A percentile compares a stretch with the other conserved stretches of the same genome.
Evolutionary conservation across 140 eudicot species (phyloP).

Genomic region (Stevia rebaudiana): DNA sequence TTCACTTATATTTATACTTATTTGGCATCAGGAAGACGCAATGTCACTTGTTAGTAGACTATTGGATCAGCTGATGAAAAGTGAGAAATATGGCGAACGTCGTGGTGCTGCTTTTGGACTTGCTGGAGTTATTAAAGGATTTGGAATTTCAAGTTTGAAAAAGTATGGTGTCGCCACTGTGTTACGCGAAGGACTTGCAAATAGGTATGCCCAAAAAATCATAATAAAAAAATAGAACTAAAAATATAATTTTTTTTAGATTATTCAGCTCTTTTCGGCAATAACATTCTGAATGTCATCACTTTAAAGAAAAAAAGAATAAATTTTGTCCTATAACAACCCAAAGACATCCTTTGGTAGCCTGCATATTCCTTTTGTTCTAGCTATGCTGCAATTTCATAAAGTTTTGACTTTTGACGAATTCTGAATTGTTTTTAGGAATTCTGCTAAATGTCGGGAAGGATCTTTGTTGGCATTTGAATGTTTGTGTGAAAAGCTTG

Average conservation of each 20-base stretch:
- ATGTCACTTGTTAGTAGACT: slow-evolving; percentile 70
- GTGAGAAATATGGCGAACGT: slow-evolving; percentile 98
- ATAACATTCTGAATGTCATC: background rate
- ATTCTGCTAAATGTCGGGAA: slow-evolving; percentile 90
- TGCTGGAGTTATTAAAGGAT: slow-evolving; percentile 90
- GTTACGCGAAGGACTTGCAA: slow-evolving; percentile 75
- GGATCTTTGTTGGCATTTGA: slow-evolving; percentile 94
- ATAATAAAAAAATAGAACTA: background rate
- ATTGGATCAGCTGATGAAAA: slow-evolving; percentile 88
- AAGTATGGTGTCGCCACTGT: slow-evolving; percentile 70
- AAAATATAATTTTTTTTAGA: too few species aligned
- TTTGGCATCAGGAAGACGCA: slow-evolving; percentile 69
- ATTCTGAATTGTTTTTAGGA: slow-evolving; percentile 34
- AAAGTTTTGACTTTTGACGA: background rate
- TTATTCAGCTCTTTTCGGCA: too few species aligned
- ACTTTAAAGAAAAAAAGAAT: background rate
- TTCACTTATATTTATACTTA: slow-evolving; percentile 6
- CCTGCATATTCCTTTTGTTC: background rate
- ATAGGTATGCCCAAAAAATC: slow-evolving; percentile 43
- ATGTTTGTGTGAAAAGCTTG: slow-evolving; percentile 96
- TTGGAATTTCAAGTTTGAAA: slow-evolving; percentile 77
- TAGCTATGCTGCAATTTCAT: background rate
- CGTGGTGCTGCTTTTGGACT: slow-evolving; percentile 99
- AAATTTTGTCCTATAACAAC: background rate
- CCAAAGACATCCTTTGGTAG: background rate